Evolutionary conservation across 208 protist genomes (phyloP), one percentile per base, ranked within the genome.

Genomic region (Trypanosoma avium): DNA sequence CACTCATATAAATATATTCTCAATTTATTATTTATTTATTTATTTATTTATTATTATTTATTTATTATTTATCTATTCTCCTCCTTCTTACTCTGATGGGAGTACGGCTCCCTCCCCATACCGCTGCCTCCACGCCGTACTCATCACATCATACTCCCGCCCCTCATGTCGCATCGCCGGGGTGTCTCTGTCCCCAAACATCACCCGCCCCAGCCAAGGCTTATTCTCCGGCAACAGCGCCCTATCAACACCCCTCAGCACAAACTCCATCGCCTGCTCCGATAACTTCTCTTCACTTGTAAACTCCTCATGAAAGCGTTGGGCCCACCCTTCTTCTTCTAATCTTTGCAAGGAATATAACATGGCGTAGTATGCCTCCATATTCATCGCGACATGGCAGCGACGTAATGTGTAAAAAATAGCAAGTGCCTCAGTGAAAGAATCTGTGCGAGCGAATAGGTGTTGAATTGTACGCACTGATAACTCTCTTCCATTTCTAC

Each of bases 301-400:
- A 27, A 12, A 79, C 62, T 96, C 88, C 27, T 90, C 81, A 58
- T 75, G 75, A 64, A 94, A 94, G 19, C 80, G 85, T 54, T 82
- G 55, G 4, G 82, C 91, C 86, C 88, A 96, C 4, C 84, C 85
- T 68, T 96, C 88, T 56, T 96, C 91, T 66, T 94, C 88, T 17
- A 96, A 75, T 4, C 88, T 76, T 81, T 94, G 91, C 54, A 96
- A 73, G 5, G 86, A 93, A 69, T 92, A 96, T 50, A 96, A 65
- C 91, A 96, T 96, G n/a, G 88, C 84, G 66, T 94, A 88, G 68
- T 96, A 96, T 7, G 79, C 70, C 68, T 94, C 82, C 78, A 92
- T 92, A 61, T 86, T 90, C 87, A 96, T 96, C 17, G 84, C 77
- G 32, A 96, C 79, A 63, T 94, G 79, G 47, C 79, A 86, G 33